Percentiles rank a stretch among this genome's conserved stretches.
Evolutionary conservation across 1,284 basidiomycete genomes (phyloP).

Genomic region (Ceratobasidium sp.): DNA sequence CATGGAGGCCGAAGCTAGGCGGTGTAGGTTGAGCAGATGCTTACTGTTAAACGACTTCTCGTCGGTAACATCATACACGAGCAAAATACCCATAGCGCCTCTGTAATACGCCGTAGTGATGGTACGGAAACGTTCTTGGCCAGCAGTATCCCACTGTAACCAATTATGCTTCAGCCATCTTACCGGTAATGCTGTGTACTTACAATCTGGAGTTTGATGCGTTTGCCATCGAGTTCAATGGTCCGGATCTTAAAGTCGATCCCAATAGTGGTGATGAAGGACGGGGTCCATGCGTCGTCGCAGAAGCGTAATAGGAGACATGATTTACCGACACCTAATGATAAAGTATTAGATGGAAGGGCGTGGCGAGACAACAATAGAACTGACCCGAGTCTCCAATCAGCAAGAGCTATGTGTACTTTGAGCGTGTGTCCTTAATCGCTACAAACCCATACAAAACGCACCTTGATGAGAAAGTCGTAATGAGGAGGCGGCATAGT

Average conservation of each 20-base stretch:
- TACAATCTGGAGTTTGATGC: conserved; percentile 96
- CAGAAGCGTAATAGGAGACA: conserved; percentile 98
- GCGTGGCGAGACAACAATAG: not conserved
- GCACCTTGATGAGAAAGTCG: conserved; percentile 92
- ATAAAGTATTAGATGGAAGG: conserved; percentile 19
- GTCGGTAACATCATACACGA: conserved; percentile 99
- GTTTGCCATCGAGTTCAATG: conserved; percentile 95
- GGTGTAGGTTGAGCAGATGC: conserved; percentile 52
- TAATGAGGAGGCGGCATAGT: conserved; percentile 86
- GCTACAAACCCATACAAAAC: conserved; percentile 35
- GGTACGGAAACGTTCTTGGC: conserved; percentile 98
- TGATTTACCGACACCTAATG: conserved; percentile 94
- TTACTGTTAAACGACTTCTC: conserved; percentile 97
- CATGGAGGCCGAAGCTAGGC: conserved; percentile 43
- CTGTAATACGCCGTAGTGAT: conserved; percentile 99
- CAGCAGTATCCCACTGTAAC: conserved; percentile 94
- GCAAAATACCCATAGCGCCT: conserved; percentile 98
- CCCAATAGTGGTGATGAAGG: conserved; percentile 99
- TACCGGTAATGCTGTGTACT: conserved; percentile 51
- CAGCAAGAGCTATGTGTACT: conserved; percentile 77
- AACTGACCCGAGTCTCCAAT: conserved; percentile 92
- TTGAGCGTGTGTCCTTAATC: conserved; percentile 30
- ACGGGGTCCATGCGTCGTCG: conserved; percentile 99
- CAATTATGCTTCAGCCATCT: not conserved
- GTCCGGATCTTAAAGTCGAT: conserved; percentile 97